phyloP scores from a whole-genome alignment of 2,329 filamentous ascomycete genomes.

The Keithomyces neogunnii region DNA sequence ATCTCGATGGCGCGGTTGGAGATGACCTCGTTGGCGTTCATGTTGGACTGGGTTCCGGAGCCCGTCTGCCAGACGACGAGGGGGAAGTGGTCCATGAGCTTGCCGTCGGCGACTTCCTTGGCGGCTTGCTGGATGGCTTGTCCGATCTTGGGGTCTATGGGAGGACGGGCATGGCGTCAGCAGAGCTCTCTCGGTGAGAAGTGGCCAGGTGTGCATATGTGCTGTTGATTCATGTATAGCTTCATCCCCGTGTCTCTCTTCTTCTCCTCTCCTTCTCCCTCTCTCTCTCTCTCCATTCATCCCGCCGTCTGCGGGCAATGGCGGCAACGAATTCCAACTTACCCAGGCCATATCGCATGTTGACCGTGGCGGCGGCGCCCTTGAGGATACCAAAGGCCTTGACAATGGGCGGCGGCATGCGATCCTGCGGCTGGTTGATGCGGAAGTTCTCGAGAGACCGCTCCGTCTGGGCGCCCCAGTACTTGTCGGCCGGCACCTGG shows the following conservation, averaged over 20 bases:
- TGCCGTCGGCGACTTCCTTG: constrained; percentile 83
- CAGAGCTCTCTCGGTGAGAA: not conserved
- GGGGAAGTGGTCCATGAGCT: constrained; percentile 94
- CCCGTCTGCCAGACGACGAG: constrained; percentile 99
- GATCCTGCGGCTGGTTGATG: constrained; percentile 98
- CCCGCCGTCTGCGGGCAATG: not conserved
- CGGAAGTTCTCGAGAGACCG: constrained; percentile 95
- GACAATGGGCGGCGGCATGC: constrained; percentile 90
- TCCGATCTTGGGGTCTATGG: constrained; percentile 60
- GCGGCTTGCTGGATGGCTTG: constrained; percentile 93
- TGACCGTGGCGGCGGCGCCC: constrained; percentile 90
- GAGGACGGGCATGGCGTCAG: not conserved
- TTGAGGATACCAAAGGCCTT: constrained; percentile 95
- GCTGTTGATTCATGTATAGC: no score
- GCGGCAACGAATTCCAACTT: constrained; percentile 17
- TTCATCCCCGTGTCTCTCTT: no score
- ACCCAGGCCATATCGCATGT: constrained; percentile 89
- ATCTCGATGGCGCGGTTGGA: constrained; percentile 99
- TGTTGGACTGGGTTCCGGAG: constrained; percentile 97
- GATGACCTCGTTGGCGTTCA: constrained; percentile 99
- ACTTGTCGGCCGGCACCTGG: constrained; percentile 83
- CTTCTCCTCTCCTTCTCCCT: no score
- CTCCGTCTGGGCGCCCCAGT: constrained; percentile 98
- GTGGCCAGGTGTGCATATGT: no score
- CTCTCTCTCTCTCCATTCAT: no score